phyloP scores from a whole-genome alignment of 768 basidiomycete genomes.

The Mycena crocata region DNA sequence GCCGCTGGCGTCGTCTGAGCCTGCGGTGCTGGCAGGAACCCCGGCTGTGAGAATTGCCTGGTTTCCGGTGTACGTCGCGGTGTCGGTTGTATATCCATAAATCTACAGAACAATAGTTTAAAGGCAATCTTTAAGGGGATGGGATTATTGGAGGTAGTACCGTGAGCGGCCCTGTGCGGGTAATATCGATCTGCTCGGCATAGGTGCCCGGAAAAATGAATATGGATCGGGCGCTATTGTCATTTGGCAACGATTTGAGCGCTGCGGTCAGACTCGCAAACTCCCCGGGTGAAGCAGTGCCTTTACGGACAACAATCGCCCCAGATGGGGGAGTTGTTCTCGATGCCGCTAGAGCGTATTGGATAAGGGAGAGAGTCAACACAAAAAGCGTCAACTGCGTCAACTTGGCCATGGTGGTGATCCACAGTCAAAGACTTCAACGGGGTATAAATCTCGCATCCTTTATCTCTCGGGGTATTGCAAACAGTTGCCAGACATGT shows the following conservation, averaged over 20 bases:
- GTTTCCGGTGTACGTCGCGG: constrained; percentile 51
- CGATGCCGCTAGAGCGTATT: constrained; percentile 42
- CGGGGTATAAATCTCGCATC: background rate
- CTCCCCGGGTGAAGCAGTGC: constrained; percentile 53
- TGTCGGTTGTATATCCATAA: constrained; percentile 57
- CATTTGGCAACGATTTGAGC: constrained; percentile 55
- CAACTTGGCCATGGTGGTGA: constrained; percentile 15
- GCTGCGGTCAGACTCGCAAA: constrained; percentile 54
- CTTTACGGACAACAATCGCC: constrained; percentile 54
- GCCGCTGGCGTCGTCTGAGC: constrained; percentile 60
- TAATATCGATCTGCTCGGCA: constrained; percentile 57
- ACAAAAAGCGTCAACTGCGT: background rate
- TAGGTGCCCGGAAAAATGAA: constrained; percentile 64
- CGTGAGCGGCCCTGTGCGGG: constrained; percentile 56
- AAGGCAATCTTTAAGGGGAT: background rate
- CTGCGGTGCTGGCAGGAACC: constrained; percentile 48
- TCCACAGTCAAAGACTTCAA: background rate
- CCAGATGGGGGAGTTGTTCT: constrained; percentile 58
- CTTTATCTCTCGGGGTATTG: background rate
- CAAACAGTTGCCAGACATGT: too few species aligned
- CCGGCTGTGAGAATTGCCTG: constrained; percentile 53
- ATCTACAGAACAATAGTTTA: constrained; percentile 42
- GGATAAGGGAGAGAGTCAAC: constrained; percentile 1
- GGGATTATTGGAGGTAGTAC: constrained; percentile 40
- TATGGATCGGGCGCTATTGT: constrained; percentile 50